Percentiles rank a stretch among this genome's conserved stretches.
Evolutionary conservation across 2,329 filamentous ascomycete species (phyloP).

Genomic region (Thelonectria rubi): DNA sequence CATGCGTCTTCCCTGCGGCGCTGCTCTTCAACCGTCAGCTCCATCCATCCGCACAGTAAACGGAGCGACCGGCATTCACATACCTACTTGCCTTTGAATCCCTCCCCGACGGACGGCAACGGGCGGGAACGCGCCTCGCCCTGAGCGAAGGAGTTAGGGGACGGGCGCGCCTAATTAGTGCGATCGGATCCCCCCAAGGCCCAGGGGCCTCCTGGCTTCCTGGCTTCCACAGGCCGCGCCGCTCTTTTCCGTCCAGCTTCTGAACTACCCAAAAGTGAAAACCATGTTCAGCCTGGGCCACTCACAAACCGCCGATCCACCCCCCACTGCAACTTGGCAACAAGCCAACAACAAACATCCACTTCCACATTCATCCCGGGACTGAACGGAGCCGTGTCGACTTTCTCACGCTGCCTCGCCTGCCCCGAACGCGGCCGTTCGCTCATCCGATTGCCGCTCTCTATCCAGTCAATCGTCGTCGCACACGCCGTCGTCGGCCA

Average conservation of each 20-base stretch:
- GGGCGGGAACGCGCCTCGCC: constrained; percentile 14
- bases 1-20: constrained; percentile 14
- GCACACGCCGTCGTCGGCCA: constrained; percentile 1
- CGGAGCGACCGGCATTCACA: not conserved
- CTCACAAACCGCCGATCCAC: constrained; percentile 11
- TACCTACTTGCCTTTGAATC: not conserved
- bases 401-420: constrained; percentile 12
- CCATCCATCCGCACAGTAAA: too few species aligned
- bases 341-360: constrained; percentile 6
- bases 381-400: constrained; percentile 3
- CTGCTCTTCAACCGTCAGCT: not conserved
- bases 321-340: constrained; percentile 16
- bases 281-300: constrained; percentile 2
- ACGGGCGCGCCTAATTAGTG: constrained; percentile 2
- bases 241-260: not conserved
- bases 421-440: constrained; percentile 12
- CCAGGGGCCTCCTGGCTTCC: not conserved
- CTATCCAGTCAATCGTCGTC: not conserved
- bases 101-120: constrained; percentile 4
- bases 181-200: constrained; percentile 7
- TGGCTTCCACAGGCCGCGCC: not conserved
- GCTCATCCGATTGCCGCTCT: not conserved
- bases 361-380: constrained; percentile 19
- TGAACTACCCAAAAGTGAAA: not conserved
- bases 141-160: constrained; percentile 14